Conservation (phyloP, 148 eudicot species). For the Rhododendron kiyosumense region DNA sequence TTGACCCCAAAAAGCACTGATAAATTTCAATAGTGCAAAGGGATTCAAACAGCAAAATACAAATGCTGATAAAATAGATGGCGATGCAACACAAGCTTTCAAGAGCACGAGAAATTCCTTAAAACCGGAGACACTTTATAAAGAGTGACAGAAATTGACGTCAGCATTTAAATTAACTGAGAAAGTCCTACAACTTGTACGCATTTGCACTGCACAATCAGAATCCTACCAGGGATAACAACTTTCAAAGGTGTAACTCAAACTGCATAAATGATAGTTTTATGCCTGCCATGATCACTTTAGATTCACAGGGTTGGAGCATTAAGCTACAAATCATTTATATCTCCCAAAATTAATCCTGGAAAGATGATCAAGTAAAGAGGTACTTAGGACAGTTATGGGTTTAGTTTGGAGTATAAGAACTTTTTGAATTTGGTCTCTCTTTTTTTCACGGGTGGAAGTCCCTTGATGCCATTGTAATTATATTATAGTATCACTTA, state of each 20-base stretch:
- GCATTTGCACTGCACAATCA: not conserved
- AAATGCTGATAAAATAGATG: not conserved
- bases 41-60: not conserved
- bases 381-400: not conserved
- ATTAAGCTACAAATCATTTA: not conserved
- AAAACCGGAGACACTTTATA: not conserved
- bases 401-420: not conserved
- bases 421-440: not conserved
- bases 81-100: not conserved
- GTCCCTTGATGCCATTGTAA: not conserved
- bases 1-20: not conserved
- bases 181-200: not conserved
- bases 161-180: not conserved
- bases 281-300: not conserved
- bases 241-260: not conserved
- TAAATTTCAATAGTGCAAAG: not conserved
- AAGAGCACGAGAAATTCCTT: not conserved
- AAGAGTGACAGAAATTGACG: not conserved
- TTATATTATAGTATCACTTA: not conserved
- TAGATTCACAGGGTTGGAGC: not conserved
- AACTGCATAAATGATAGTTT: not conserved
- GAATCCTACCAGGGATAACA: not conserved
- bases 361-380: not conserved
- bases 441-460: not conserved
- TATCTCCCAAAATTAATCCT: not conserved